Conservation (phyloP, 495 filamentous ascomycete species). For the Sabuloglossum arenarium region DNA sequence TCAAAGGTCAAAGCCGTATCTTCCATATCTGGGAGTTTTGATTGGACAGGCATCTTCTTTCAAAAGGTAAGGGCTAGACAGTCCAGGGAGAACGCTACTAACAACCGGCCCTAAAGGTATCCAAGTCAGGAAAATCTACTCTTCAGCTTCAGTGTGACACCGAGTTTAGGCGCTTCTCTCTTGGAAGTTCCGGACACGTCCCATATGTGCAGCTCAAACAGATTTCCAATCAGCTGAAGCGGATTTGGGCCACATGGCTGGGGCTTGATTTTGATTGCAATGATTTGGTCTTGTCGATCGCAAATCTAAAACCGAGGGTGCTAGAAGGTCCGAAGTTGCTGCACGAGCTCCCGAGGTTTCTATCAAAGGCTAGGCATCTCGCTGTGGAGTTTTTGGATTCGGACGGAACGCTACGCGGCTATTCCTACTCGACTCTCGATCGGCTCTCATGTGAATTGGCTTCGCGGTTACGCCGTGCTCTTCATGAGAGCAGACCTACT, state of each 20-base stretch:
- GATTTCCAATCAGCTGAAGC: constrained; percentile 13
- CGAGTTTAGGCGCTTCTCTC: neutral
- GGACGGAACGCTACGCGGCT: constrained; percentile 19
- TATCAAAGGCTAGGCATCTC: constrained; percentile 7
- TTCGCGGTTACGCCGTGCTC: constrained; percentile 20
- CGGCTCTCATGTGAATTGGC: constrained; percentile 31
- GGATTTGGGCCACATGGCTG: constrained; percentile 9
- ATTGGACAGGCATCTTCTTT: neutral
- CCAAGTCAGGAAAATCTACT: neutral
- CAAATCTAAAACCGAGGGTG: constrained; percentile 32
- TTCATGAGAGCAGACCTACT: neutral
- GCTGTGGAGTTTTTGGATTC: constrained; percentile 40
- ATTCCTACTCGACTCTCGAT: constrained; percentile 43
- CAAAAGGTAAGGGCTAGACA: neutral
- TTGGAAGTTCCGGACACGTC: neutral
- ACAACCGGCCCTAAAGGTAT: neutral
- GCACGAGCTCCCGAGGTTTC: constrained; percentile 35
- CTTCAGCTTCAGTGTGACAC: neutral
- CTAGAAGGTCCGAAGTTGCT: constrained; percentile 40
- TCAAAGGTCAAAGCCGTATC: neutral
- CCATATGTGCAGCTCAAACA: constrained; percentile 9
- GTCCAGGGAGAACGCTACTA: neutral
- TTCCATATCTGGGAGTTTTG: neutral
- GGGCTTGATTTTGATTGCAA: neutral
- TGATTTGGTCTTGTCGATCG: constrained; percentile 27